Conservation (phyloP, 164 flowering plant genomes). For the Cinnamomum micranthum region DNA sequence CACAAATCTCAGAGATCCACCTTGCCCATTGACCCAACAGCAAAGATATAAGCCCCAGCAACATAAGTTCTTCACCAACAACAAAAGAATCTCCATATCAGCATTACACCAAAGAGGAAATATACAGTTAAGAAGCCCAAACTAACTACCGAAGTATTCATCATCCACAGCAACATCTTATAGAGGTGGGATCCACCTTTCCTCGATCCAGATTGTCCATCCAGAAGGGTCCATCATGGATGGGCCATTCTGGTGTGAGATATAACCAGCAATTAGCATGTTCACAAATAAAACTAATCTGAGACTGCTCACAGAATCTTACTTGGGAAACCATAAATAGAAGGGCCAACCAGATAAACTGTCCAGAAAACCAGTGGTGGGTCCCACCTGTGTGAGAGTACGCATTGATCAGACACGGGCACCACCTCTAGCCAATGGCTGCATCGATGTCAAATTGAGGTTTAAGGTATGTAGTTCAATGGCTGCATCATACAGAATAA, state of each 20-base stretch:
- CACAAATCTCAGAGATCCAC: slow-evolving; percentile 80
- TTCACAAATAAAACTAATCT: not conserved
- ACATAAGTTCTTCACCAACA: slow-evolving; percentile 63
- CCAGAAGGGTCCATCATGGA: not conserved
- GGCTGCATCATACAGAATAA: no score
- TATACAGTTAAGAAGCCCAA: not conserved
- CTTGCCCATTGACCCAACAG: slow-evolving; percentile 83
- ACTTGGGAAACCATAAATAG: not conserved
- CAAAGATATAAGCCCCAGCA: slow-evolving; percentile 91
- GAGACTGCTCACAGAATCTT: not conserved
- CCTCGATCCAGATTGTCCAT: no score
- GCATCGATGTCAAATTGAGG: no score
- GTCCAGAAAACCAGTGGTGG: not conserved
- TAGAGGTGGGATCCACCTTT: no score
- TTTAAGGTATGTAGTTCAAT: no score
- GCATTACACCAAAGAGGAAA: not conserved
- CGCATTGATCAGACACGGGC: no score
- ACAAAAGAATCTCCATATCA: not conserved
- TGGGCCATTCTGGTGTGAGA: not conserved
- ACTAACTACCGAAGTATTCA: not conserved
- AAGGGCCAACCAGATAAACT: not conserved
- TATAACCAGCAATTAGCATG: not conserved
- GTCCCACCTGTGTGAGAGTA: no score
- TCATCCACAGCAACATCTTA: not conserved
- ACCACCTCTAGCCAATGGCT: no score